Evolutionary conservation across 148 eudicot genomes (phyloP).

Genomic region (Chenopodium suecicum): DNA sequence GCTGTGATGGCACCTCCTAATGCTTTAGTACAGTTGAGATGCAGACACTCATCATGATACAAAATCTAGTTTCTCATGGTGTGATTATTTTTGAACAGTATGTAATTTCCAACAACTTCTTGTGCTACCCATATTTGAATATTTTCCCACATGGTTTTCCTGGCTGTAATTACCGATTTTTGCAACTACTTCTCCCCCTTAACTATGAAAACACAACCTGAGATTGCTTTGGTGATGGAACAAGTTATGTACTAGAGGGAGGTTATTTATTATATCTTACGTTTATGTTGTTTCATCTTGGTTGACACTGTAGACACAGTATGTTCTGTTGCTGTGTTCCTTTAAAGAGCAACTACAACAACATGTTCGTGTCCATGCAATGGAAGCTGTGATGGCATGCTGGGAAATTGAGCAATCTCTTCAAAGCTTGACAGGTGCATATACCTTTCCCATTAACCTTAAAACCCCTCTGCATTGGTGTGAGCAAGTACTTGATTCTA

Average conservation of each 20-base stretch:
- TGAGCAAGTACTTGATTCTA: not conserved
- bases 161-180: not conserved
- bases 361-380: slow-evolving; percentile 95
- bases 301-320: slow-evolving; percentile 59
- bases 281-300: not conserved
- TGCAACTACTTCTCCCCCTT: not conserved
- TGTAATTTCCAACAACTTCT: not conserved
- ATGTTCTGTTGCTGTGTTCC: slow-evolving; percentile 80
- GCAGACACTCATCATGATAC: not conserved
- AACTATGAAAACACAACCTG: not conserved
- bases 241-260: not conserved
- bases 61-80: not conserved
- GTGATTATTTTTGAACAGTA: not conserved
- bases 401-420: slow-evolving; percentile 97
- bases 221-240: not conserved
- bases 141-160: not conserved
- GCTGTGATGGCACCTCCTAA: not conserved
- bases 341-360: slow-evolving; percentile 92
- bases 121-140: not conserved
- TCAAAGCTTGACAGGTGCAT: slow-evolving; percentile 85
- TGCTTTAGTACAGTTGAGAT: not conserved
- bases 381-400: slow-evolving; percentile 99
- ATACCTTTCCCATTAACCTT: not conserved
- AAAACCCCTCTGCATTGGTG: not conserved
- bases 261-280: not conserved